Conservation (phyloP, 306 rosid species). For the Sophora flavescens region DNA sequence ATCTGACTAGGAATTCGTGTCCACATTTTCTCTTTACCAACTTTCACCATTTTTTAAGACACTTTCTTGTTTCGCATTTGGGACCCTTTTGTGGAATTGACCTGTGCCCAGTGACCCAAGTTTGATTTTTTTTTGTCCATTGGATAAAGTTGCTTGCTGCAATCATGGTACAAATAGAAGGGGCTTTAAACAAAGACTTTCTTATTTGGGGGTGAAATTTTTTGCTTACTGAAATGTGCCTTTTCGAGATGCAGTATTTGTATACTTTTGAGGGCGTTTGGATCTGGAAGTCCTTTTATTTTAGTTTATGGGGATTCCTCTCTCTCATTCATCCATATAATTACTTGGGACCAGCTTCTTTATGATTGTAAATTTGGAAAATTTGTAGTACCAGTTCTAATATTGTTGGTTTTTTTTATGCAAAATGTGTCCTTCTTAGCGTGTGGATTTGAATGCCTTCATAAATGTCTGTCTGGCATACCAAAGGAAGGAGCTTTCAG, state of each 20-base stretch:
- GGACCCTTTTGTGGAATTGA: slow-evolving; percentile 46
- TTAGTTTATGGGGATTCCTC: slow-evolving; percentile 39
- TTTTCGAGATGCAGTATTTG: slow-evolving; percentile 32
- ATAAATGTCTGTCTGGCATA: slow-evolving; percentile 1
- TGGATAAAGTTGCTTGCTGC: slow-evolving; percentile 48
- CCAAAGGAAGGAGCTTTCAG: slow-evolving; percentile 24
- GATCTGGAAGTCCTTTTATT: slow-evolving; percentile 54
- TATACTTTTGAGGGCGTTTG: slow-evolving; percentile 54
- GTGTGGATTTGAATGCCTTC: slow-evolving; percentile 6
- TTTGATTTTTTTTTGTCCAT: slow-evolving; percentile 44
- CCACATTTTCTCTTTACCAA: slow-evolving; percentile 46
- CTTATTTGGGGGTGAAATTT: slow-evolving; percentile 18
- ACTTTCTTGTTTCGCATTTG: slow-evolving; percentile 20
- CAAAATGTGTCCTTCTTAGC: slow-evolving; percentile 37
- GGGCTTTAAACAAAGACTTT: slow-evolving; percentile 32
- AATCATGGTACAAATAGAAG: slow-evolving; percentile 39
- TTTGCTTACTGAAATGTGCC: slow-evolving; percentile 23
- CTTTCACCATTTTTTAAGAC: neutral
- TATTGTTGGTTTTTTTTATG: neutral
- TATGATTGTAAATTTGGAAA: slow-evolving; percentile 38
- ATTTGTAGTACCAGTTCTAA: slow-evolving; percentile 6
- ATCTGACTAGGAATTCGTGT: slow-evolving; percentile 47
- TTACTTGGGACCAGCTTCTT: slow-evolving; percentile 49
- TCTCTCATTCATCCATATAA: slow-evolving; percentile 24
- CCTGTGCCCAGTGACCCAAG: slow-evolving; percentile 45